Base-by-base conservation (phyloP, 441 rosid genomes). In the Flueggea neowawraea region DNA sequence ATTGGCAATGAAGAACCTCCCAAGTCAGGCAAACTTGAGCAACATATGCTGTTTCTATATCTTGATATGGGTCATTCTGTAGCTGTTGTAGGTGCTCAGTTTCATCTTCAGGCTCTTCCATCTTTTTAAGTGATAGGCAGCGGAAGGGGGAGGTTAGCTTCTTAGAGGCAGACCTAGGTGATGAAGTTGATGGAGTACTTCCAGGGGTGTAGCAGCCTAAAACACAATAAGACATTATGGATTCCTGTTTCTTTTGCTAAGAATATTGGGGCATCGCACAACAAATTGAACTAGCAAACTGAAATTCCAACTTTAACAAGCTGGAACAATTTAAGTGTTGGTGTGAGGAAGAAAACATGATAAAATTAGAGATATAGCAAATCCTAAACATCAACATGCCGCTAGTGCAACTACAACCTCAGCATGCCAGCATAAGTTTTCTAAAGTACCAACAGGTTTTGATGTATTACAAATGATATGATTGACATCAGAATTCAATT, bases 1-100 rank as follows among this genome's bases (percentile, higher is more conserved):
- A 91, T 36, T 91, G 99, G 73, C 98, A 89, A 61, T 95, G 99
- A 70, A 95, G 90, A 16, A 95, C 93, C 80, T 95, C 99, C 99
- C 98, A 95, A 31, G 98, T 84, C 72, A 91, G 82, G 83, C 97
- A 91, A 66, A 85, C 72, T 16, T 91, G 99, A 75, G 91, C 96
- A 52, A 95, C 92, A 69, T 95, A 95, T 3, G 98, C 96, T 52
- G 72, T 82, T 71, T 95, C 99, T 51, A 95, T 76, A 79, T 91
- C 96, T 51, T 76, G 88, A 68, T 70, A 86, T 31, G 90, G 81
- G 39, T 84, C 78, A 12, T 61, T 49, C 58, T 72, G 80, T 5
- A 78, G 66, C 80, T 72, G 81, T 64, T 82, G 95, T 67, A 82
- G 75, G 59, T 72, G 77, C 71, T 89, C 86, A 0, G 69, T 62